Percentiles rank a stretch among this genome's conserved stretches.
These are phyloP conservation scores for Triticum monococcum DNA, from an alignment of 176 grass and related monocot genomes.

Conservation along the genomic window DNA sequence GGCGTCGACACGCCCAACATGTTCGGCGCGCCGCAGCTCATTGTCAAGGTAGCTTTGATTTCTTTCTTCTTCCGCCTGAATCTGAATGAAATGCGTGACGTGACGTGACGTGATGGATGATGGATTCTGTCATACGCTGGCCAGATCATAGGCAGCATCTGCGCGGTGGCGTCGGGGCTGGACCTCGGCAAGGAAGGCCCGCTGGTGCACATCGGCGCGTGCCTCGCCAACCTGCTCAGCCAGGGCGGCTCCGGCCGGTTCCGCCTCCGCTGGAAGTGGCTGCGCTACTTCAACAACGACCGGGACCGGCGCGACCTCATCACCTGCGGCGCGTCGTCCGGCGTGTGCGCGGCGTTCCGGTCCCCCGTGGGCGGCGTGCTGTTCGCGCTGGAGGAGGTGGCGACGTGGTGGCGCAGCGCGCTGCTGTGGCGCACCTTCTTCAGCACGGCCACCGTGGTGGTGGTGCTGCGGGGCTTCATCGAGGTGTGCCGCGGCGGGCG, in stretches of 20 bases:
- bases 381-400: constrained; percentile 91
- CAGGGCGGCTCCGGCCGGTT: constrained; percentile 59
- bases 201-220: constrained; percentile 90
- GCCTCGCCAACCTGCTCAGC: constrained; percentile 70
- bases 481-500: constrained; percentile 76
- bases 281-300: constrained; percentile 84
- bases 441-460: constrained; percentile 80
- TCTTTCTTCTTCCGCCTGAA: too few relatives aligned
- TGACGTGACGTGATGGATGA: not conserved
- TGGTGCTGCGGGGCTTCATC: constrained; percentile 97
- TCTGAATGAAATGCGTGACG: not conserved
- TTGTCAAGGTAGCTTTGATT: constrained; percentile 59
- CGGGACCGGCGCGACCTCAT: constrained; percentile 88
- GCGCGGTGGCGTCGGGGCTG: constrained; percentile 76
- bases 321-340: constrained; percentile 79
- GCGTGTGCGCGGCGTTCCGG: constrained; percentile 86
- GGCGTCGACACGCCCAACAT: constrained; percentile 96
- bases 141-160: constrained; percentile 96
- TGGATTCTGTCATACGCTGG: too few relatives aligned
- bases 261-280: constrained; percentile 51
- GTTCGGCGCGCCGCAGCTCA: constrained; percentile 67
- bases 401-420: constrained; percentile 90
- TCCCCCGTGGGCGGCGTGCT: constrained; percentile 88
- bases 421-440: constrained; percentile 95
- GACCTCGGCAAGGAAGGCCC: constrained; percentile 96